A percentile compares a stretch with the other conserved stretches of the same genome.
These are phyloP conservation scores for Tuber umbilicatum DNA, from an alignment of 495 filamentous ascomycete species.

Conservation along the genomic window DNA sequence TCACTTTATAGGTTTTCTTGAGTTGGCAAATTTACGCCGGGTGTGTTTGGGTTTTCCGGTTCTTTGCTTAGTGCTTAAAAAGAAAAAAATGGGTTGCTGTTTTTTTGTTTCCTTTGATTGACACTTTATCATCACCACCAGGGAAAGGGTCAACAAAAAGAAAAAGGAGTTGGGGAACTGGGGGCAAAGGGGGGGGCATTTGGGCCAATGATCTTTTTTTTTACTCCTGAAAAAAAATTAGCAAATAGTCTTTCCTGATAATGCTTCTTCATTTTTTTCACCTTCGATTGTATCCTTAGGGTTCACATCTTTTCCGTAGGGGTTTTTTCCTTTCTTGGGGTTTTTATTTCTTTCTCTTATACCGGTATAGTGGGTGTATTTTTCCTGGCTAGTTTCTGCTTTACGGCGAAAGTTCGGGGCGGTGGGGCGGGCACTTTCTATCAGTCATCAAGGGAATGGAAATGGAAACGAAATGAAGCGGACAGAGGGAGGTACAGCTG, in stretches of 20 bases:
- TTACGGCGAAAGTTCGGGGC: not conserved
- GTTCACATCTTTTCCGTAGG: constrained; percentile 18
- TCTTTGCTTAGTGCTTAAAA: constrained; percentile 24
- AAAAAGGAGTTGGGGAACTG: constrained; percentile 2
- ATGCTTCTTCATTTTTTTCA: constrained; percentile 9
- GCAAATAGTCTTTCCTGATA: not conserved
- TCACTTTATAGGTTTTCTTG: constrained; percentile 30
- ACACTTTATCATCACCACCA: not conserved
- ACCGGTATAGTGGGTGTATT: constrained; percentile 16
- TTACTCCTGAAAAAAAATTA: constrained; percentile 4
- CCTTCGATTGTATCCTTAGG: constrained; percentile 18
- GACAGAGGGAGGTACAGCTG: not conserved
- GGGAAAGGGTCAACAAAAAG: constrained; percentile 1
- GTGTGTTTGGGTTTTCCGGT: constrained; percentile 26
- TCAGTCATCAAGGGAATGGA: not conserved
- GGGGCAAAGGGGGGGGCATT: not conserved
- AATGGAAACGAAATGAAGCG: not conserved
- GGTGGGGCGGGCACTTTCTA: not conserved
- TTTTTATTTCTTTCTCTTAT: constrained; percentile 16
- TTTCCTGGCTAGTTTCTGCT: constrained; percentile 4
- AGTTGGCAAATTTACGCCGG: constrained; percentile 35
- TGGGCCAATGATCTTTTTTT: constrained; percentile 5
- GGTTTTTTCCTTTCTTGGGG: constrained; percentile 8
- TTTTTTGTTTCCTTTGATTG: constrained; percentile 15
- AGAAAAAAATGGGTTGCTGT: constrained; percentile 34